These are phyloP conservation scores for Leersia perrieri DNA, from an alignment of 176 grass and related monocot species.

Conservation along the genomic window DNA sequence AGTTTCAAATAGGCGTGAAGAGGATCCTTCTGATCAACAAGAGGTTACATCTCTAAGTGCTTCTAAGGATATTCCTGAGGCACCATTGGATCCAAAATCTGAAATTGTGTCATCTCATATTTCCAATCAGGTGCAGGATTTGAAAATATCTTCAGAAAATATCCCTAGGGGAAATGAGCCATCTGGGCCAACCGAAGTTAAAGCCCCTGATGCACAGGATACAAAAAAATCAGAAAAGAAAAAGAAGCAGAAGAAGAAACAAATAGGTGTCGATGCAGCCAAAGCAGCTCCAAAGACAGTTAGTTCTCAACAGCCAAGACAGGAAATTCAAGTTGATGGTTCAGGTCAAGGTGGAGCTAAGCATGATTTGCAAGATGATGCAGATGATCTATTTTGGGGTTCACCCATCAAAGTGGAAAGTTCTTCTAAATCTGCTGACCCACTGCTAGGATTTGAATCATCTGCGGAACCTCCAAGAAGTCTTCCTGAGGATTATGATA, in stretches of 20 bases:
- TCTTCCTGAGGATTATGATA: constrained; percentile 46
- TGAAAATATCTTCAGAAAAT: constrained; percentile 45
- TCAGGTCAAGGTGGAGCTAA: constrained; percentile 52
- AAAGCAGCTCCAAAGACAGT: constrained; percentile 54
- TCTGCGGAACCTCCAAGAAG: constrained; percentile 30
- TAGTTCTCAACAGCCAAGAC: constrained; percentile 35
- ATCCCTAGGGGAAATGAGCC: constrained; percentile 8
- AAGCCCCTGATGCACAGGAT: constrained; percentile 48
- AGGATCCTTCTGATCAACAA: constrained; percentile 10
- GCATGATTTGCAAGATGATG: constrained; percentile 44
- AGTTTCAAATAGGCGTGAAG: constrained; percentile 5
- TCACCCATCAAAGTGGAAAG: constrained; percentile 30
- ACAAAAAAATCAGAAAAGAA: constrained; percentile 91
- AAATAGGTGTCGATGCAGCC: constrained; percentile 44
- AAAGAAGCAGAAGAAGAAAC: constrained; percentile 89
- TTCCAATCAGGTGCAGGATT: constrained; percentile 38
- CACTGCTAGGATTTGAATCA: constrained; percentile 18
- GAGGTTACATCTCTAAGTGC: constrained; percentile 22
- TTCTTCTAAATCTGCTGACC: constrained; percentile 19
- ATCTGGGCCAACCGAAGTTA: constrained; percentile 41
- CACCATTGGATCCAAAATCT: constrained; percentile 17
- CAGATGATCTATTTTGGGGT: constrained; percentile 48
- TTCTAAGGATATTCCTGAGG: constrained; percentile 9
- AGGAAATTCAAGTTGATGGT: constrained; percentile 47
- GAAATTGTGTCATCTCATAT: constrained; percentile 31